Evolutionary conservation across 2,329 filamentous ascomycete species (phyloP).

Genomic region (Colletotrichum sp.): DNA sequence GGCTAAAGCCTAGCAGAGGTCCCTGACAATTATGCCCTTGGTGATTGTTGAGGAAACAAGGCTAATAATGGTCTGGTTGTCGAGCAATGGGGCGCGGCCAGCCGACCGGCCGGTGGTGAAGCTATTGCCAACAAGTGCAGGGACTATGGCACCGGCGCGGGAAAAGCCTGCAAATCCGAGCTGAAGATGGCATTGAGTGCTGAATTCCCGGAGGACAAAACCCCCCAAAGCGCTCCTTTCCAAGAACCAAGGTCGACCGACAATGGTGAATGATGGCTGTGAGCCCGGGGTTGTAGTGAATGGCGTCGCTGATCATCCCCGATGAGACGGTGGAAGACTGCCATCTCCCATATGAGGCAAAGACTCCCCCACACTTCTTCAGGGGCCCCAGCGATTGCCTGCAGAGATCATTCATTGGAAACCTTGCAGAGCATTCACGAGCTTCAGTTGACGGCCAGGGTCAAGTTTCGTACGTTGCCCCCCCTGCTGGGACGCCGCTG

Average conservation of each 20-base stretch:
- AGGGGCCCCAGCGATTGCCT: conserved; percentile 11
- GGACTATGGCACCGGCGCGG: background rate
- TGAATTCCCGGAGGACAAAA: background rate
- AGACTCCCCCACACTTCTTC: conserved; percentile 4
- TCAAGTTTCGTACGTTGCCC: background rate
- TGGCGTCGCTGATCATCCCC: conserved; percentile 10
- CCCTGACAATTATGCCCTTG: background rate
- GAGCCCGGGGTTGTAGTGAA: background rate
- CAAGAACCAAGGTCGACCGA: background rate
- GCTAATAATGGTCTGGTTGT: background rate
- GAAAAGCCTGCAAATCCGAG: background rate
- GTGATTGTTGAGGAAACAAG: background rate
- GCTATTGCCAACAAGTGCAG: conserved; percentile 5
- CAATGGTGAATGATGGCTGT: background rate
- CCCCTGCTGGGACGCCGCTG: conserved; percentile 2
- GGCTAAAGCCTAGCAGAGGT: background rate
- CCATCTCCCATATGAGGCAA: conserved; percentile 3
- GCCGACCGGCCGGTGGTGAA: background rate
- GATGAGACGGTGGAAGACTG: conserved; percentile 4
- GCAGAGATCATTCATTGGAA: conserved; percentile 15
- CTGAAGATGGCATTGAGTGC: background rate
- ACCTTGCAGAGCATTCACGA: conserved; percentile 4
- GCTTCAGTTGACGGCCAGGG: background rate
- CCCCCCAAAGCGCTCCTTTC: background rate
- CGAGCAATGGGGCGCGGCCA: background rate